Percentiles rank a stretch among this genome's conserved stretches.
phyloP scores from a whole-genome alignment of 176 grass and related monocot species.

The Phoenix dactylifera region DNA sequence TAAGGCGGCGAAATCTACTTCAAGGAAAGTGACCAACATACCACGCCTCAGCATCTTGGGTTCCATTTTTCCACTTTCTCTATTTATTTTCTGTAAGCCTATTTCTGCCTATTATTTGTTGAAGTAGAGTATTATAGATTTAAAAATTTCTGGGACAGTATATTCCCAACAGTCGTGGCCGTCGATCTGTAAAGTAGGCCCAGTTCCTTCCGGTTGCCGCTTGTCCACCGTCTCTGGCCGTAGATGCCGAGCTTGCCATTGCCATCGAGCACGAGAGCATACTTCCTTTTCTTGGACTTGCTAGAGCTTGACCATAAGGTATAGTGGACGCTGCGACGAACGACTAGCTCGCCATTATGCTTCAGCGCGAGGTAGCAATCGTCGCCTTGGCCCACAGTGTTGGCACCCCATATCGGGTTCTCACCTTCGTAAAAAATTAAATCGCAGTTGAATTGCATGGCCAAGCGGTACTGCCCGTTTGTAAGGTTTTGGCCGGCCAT shows the following conservation, averaged over 20 bases:
- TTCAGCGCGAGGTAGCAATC: constrained; percentile 4
- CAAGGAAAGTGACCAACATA: too few species aligned
- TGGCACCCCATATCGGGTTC: constrained; percentile 2
- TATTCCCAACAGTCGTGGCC: too few species aligned
- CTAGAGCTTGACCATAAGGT: constrained; percentile 1
- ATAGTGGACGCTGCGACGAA: background rate
- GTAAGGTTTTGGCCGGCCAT: constrained; percentile 15
- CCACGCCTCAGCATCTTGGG: too few species aligned
- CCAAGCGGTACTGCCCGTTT: constrained; percentile 4
- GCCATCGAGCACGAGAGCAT: constrained; percentile 5
- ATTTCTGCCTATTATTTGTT: too few species aligned
- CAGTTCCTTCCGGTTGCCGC: constrained; percentile 3
- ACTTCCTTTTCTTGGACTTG: constrained; percentile 6
- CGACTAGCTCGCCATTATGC: constrained; percentile 1
- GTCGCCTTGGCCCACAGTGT: background rate
- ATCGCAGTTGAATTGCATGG: constrained; percentile 7
- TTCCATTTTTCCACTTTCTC: too few species aligned
- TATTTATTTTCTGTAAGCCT: too few species aligned
- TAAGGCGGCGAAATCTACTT: too few species aligned
- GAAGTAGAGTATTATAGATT: too few species aligned
- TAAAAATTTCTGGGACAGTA: too few species aligned
- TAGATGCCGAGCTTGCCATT: constrained; percentile 6
- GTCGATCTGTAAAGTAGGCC: background rate
- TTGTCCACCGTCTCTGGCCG: constrained; percentile 7
- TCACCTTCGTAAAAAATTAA: constrained; percentile 1